Percentiles rank a stretch among this genome's conserved stretches.
Evolutionary conservation across 805 yeast genomes (phyloP).

Genomic region (Kodamaea jinghongensis): DNA sequence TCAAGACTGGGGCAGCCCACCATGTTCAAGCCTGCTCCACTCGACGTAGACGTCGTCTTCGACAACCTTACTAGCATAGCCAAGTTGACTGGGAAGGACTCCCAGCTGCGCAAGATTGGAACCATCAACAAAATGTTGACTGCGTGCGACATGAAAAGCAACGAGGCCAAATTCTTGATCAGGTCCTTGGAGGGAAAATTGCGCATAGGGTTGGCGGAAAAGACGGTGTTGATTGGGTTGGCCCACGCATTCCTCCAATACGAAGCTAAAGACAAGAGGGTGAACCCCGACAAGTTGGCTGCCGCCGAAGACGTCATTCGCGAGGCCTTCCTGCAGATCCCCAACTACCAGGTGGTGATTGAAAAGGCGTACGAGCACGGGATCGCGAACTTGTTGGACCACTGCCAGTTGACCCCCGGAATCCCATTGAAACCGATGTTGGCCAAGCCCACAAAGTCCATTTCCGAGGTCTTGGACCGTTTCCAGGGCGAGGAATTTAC

Average conservation of each 20-base stretch:
- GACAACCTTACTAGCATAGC: conserved; percentile 75
- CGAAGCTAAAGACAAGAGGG: conserved; percentile 41
- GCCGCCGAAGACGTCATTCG: conserved; percentile 75
- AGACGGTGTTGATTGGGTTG: conserved; percentile 78
- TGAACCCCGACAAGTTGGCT: conserved; percentile 44
- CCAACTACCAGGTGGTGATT: conserved; percentile 83
- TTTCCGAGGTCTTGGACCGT: conserved; percentile 86
- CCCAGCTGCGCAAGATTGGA: conserved; percentile 74
- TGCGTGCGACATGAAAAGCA: conserved; percentile 65
- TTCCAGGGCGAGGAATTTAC: conserved; percentile 84
- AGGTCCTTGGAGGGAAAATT: conserved; percentile 90
- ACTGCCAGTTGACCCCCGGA: conserved; percentile 81
- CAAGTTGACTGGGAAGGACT: conserved; percentile 68
- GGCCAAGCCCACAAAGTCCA: conserved; percentile 94
- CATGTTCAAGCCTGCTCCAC: conserved; percentile 87
- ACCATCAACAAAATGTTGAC: conserved; percentile 82
- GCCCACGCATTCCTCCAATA: conserved; percentile 75
- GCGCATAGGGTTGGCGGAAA: conserved; percentile 91
- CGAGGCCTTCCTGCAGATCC: conserved; percentile 85
- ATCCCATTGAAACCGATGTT: conserved; percentile 96
- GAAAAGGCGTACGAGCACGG: conserved; percentile 66
- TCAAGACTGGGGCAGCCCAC: conserved; percentile 85
- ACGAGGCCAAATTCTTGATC: conserved; percentile 86
- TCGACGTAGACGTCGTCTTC: conserved; percentile 74
- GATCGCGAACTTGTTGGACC: conserved; percentile 57